Evolutionary conservation across 306 rosid species (phyloP), one percentile per base, ranked within the genome.

Genomic region (Hylodesmum podocarpum): DNA sequence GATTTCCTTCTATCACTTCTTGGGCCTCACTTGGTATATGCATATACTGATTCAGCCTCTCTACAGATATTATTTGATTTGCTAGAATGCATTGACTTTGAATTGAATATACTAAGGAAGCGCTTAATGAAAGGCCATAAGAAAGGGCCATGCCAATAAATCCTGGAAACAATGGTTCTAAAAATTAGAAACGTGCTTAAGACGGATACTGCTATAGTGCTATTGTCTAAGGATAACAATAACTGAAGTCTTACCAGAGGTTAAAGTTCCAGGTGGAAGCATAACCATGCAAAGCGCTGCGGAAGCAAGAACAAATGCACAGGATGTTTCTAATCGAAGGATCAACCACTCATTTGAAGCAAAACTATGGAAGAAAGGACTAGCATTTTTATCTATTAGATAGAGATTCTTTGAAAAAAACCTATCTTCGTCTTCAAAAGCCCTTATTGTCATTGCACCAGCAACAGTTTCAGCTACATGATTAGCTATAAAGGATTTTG

Each of bases 141-240:
- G 97, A 93, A 40, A 93, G 89, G 4, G 94, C 91, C 92, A 93
- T 86, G 44, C 96, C 97, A 49, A 89, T 59, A 64, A 85, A 86
- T 70, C 96, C 96, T 92, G 84, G 31, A 62, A 81, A 61, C 6
- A 49, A 50, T 33, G 24, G 10, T 44, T 14, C 18, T 49, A 18
- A 49, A 55, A 39, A 16, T 19, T 13, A 54, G 27, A 70, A 31
- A 40, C 33, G 40, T 63, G 24, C 44, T 44, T 37, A 39, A 64
- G 39, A 62, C 18, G 57, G 58, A 37, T 4, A 13, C 12, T n/a
- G 28, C 28, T 40, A 37, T 46, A 3, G 11, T n/a, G 28, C 28
- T 40, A 37, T 46, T 5, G 11, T 55, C 12, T 29, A 4, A 28
- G 18, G 77, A 37, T 21, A 57, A 22, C 9, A 27, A 7, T 66